These are phyloP conservation scores for Colletotrichum eremochloae DNA, from an alignment of 2,329 filamentous ascomycete species.

Conservation along the genomic window DNA sequence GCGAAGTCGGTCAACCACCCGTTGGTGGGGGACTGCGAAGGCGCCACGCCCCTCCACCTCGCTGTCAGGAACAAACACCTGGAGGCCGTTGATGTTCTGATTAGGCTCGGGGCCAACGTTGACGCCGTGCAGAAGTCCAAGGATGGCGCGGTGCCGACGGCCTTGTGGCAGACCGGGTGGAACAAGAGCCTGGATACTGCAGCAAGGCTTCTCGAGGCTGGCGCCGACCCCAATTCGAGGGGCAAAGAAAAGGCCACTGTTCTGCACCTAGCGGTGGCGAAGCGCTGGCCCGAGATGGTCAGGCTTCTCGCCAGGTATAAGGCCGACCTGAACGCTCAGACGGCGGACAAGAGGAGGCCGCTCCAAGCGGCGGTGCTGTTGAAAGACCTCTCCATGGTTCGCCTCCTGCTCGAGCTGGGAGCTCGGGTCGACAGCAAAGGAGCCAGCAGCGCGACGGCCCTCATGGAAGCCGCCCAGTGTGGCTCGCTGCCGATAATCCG, in stretches of 20 bases:
- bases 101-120: conserved; percentile 19
- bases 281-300: conserved; percentile 10
- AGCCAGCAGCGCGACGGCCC: conserved; percentile 4
- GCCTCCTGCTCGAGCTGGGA: conserved; percentile 22
- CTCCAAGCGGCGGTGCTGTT: conserved; percentile 20
- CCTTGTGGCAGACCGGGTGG: conserved; percentile 16
- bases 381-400: conserved; percentile 18
- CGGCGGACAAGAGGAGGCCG: conserved; percentile 10
- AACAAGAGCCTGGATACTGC: conserved; percentile 10
- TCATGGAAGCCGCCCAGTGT: conserved; percentile 17
- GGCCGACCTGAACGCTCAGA: conserved; percentile 13
- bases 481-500: conserved; percentile 18
- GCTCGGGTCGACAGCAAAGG: conserved; percentile 12
- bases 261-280: conserved; percentile 17
- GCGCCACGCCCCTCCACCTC: conserved; percentile 10
- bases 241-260: conserved; percentile 23
- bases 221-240: neutral
- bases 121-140: conserved; percentile 21
- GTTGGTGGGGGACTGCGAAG: conserved; percentile 1
- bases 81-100: conserved; percentile 19
- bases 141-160: conserved; percentile 3
- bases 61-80: conserved; percentile 14
- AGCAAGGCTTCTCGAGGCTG: conserved; percentile 15
- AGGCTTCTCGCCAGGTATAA: conserved; percentile 15
- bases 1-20: conserved; percentile 19